Percentiles rank a stretch among this genome's conserved stretches.
Conservation (phyloP, 2,329 filamentous ascomycete species). For the Eurotiales sp. region DNA sequence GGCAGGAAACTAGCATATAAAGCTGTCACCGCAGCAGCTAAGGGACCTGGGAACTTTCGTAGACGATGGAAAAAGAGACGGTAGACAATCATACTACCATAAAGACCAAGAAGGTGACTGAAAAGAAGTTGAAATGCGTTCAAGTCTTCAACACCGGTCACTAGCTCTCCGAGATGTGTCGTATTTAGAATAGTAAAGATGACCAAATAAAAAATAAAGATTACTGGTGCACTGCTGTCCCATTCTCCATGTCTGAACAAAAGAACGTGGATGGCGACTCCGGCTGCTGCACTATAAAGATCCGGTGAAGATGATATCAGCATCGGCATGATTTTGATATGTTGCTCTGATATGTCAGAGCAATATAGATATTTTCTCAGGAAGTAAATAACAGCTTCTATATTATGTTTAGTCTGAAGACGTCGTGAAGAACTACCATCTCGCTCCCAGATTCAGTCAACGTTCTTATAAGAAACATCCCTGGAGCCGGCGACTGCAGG, state of each 20-base stretch:
- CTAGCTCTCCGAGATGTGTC: neutral
- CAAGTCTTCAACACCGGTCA: neutral
- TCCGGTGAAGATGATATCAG: neutral
- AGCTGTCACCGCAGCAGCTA: conserved; percentile 20
- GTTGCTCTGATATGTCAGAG: neutral
- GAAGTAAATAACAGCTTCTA: no score
- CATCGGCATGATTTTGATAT: neutral
- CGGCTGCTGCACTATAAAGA: conserved; percentile 3
- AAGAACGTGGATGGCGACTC: conserved; percentile 6
- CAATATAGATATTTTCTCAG: no score
- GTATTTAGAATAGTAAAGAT: neutral
- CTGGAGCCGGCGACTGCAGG: no score
- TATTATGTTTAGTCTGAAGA: no score
- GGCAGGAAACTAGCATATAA: conserved; percentile 19
- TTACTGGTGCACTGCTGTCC: conserved; percentile 8
- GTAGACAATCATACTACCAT: conserved; percentile 24
- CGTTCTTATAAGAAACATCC: no score
- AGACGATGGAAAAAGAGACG: conserved; percentile 26
- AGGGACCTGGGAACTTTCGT: conserved; percentile 24
- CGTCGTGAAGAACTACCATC: no score
- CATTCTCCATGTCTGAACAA: conserved; percentile 13
- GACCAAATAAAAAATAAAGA: neutral
- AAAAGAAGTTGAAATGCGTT: conserved; percentile 1
- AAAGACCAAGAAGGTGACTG: conserved; percentile 10
- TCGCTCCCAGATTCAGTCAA: no score